A percentile compares a stretch with the other conserved stretches of the same genome.
Conservation (phyloP, 768 basidiomycete species). For the Tylopilus subfusipes region DNA sequence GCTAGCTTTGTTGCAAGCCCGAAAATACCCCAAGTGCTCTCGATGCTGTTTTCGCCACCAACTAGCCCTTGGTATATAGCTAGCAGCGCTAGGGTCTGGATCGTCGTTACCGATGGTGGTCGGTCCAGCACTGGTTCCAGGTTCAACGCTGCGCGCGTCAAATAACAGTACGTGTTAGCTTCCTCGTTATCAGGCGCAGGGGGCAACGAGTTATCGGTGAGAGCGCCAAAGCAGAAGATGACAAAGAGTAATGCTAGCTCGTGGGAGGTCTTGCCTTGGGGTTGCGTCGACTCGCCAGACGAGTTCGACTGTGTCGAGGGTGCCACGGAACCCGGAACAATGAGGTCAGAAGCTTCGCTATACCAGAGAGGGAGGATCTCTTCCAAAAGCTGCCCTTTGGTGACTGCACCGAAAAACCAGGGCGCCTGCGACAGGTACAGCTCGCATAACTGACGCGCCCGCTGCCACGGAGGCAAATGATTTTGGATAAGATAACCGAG, state of each 20-base stretch:
- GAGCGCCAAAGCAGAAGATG: conserved; percentile 58
- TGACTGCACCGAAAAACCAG: conserved; percentile 77
- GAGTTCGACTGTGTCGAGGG: conserved; percentile 9
- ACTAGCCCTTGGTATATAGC: conserved; percentile 69
- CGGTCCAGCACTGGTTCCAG: conserved; percentile 67
- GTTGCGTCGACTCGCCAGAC: conserved; percentile 6
- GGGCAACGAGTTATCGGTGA: conserved; percentile 53
- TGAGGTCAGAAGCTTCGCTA: conserved; percentile 39
- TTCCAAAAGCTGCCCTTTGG: conserved; percentile 57
- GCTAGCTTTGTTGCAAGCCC: conserved; percentile 63
- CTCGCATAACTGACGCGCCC: conserved; percentile 56
- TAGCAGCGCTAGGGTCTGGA: conserved; percentile 64
- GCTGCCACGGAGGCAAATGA: conserved; percentile 57
- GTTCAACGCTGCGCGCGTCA: conserved; percentile 62
- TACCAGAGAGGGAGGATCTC: conserved; percentile 68
- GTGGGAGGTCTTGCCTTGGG: conserved; percentile 40
- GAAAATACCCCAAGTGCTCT: conserved; percentile 64
- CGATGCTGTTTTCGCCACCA: conserved; percentile 66
- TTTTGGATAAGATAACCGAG: conserved; percentile 43
- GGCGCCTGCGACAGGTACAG: conserved; percentile 75
- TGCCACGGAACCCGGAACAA: conserved; percentile 25
- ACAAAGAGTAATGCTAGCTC: conserved; percentile 63
- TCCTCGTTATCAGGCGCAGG: conserved; percentile 50
- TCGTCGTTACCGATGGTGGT: conserved; percentile 66
- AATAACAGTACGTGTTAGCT: conserved; percentile 52